Evolutionary conservation across 1,139 yeast genomes (phyloP).

Genomic region (Fermentozyma sake): DNA sequence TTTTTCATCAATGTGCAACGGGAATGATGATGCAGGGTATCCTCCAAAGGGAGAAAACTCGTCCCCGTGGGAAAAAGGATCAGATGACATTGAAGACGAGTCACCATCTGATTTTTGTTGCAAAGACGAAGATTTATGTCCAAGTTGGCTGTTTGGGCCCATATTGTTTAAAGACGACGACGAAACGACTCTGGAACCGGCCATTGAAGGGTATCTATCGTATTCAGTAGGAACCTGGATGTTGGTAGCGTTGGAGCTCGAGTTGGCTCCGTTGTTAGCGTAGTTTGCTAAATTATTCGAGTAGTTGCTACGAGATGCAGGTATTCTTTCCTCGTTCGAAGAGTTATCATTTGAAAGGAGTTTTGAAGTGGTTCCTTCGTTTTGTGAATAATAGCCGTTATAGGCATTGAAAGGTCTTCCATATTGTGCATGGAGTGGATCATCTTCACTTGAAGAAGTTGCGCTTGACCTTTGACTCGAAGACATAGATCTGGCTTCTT

Average conservation of each 20-base stretch:
- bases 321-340: constrained; percentile 16
- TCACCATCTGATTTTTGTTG: constrained; percentile 10
- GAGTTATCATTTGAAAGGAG: constrained; percentile 27
- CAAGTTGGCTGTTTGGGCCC: constrained; percentile 10
- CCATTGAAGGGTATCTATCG: constrained; percentile 54
- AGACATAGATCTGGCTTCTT: constrained; percentile 8
- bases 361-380: constrained; percentile 38
- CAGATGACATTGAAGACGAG: constrained; percentile 10
- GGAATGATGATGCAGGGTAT: constrained; percentile 27
- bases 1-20: constrained; percentile 26
- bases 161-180: constrained; percentile 30
- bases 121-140: background rate
- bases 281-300: constrained; percentile 3
- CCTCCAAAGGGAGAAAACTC: constrained; percentile 29
- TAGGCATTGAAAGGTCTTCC: constrained; percentile 42
- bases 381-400: constrained; percentile 40
- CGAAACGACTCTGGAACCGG: constrained; percentile 46
- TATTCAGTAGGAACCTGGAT: constrained; percentile 47
- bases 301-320: constrained; percentile 4
- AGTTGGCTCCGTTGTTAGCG: no score
- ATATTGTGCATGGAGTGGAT: constrained; percentile 18
- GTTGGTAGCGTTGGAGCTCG: constrained; percentile 10
- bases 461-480: constrained; percentile 11
- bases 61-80: constrained; percentile 11
- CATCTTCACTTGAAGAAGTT: constrained; percentile 17